Evolutionary conservation across 768 basidiomycete genomes (phyloP).

Genomic region (Dacryopinax spathularia): DNA sequence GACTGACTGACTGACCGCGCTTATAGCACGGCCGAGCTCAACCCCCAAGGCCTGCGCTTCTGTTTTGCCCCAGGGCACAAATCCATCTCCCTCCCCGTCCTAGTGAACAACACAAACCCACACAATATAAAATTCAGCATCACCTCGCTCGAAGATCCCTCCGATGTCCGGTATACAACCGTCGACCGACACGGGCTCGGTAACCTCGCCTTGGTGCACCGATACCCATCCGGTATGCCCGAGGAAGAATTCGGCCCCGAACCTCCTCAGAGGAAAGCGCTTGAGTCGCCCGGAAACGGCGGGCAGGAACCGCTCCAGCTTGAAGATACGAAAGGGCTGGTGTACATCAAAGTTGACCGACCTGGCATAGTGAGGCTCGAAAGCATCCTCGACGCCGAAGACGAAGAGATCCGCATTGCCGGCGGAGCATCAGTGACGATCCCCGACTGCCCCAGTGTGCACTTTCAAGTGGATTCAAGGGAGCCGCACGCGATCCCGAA

Average conservation of each 20-base stretch:
- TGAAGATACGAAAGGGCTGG: conserved; percentile 59
- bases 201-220: conserved; percentile 25
- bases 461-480: conserved; percentile 34
- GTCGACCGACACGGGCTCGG: conserved; percentile 15
- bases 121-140: conserved; percentile 57
- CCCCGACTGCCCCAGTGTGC: conserved; percentile 68
- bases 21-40: conserved; percentile 66
- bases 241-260: conserved; percentile 12
- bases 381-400: conserved; percentile 52
- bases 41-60: conserved; percentile 57
- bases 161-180: conserved; percentile 5
- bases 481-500: conserved; percentile 28
- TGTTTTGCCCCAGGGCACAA: conserved; percentile 47
- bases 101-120: conserved; percentile 82
- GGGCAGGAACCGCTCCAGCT: conserved; percentile 33
- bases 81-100: conserved; percentile 58
- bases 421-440: conserved; percentile 48
- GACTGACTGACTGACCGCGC: neutral
- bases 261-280: conserved; percentile 13
- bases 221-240: conserved; percentile 16
- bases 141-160: conserved; percentile 40
- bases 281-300: conserved; percentile 20
- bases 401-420: conserved; percentile 56
- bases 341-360: conserved; percentile 54
- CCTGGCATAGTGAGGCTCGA: conserved; percentile 67